Evolutionary conservation across 2,329 filamentous ascomycete genomes (phyloP).

Genomic region (Botryotinia convoluta): DNA sequence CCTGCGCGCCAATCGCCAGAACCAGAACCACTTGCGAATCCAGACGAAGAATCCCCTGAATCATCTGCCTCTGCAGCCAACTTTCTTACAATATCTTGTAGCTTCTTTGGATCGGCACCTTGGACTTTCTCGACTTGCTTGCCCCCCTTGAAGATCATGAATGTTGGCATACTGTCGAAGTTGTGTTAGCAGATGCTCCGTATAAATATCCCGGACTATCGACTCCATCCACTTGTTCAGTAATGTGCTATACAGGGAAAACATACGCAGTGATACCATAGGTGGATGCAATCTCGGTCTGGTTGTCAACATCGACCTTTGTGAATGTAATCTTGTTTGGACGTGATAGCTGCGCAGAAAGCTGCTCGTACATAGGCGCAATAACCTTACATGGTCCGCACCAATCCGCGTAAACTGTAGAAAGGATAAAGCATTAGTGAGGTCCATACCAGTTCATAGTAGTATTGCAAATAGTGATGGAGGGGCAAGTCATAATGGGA

Average conservation of each 20-base stretch:
- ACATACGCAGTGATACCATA: conserved; percentile 69
- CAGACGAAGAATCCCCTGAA: conserved; percentile 41
- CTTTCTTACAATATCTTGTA: conserved; percentile 69
- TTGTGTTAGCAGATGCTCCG: conserved; percentile 11
- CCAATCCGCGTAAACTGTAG: conserved; percentile 80
- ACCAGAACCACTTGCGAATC: conserved; percentile 42
- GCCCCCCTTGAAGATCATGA: conserved; percentile 79
- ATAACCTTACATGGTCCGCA: conserved; percentile 82
- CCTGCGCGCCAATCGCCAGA: conserved; percentile 69
- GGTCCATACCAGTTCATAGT: conserved; percentile 10
- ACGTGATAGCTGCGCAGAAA: conserved; percentile 68
- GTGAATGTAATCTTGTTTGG: conserved; percentile 75
- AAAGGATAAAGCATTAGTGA: conserved; percentile 20
- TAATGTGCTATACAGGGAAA: background rate
- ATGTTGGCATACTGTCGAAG: conserved; percentile 68
- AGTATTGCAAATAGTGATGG: conserved; percentile 30
- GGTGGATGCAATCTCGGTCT: conserved; percentile 68
- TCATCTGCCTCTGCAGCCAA: conserved; percentile 62
- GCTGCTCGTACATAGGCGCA: conserved; percentile 75
- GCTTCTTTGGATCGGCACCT: conserved; percentile 69
- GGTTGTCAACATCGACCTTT: conserved; percentile 80
- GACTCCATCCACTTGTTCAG: background rate
- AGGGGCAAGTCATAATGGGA: conserved; percentile 23
- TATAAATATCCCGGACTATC: background rate
- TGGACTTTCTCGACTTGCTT: conserved; percentile 65